Percentiles rank a stretch among this genome's conserved stretches.
phyloP scores from a whole-genome alignment of 192 early-diverging fungal genomes.

The Podila epigama region DNA sequence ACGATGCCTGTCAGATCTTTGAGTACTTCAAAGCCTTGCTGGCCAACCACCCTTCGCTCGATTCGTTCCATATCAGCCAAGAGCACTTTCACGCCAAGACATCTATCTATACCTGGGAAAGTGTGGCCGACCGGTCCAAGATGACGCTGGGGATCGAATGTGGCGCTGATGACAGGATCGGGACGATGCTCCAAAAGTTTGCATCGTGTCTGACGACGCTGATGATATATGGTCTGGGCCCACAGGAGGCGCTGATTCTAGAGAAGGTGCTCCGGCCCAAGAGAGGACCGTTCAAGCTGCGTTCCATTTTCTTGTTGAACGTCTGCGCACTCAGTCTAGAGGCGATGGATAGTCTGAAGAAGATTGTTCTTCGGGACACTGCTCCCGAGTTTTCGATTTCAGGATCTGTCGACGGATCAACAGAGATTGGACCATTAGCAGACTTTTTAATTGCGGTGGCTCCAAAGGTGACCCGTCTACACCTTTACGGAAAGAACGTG shows the following conservation, averaged over 20 bases:
- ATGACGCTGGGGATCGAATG: conserved; percentile 33
- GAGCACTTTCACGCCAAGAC: conserved; percentile 17
- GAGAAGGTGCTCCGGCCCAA: conserved; percentile 28
- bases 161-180: conserved; percentile 32
- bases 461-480: conserved; percentile 17
- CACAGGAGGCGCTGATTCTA: conserved; percentile 21
- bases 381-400: conserved; percentile 12
- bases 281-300: conserved; percentile 29
- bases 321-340: conserved; percentile 5
- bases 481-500: conserved; percentile 20
- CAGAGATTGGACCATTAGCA: conserved; percentile 1
- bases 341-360: conserved; percentile 20
- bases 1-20: conserved; percentile 36
- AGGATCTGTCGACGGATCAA: conserved; percentile 11
- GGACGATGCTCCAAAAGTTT: conserved; percentile 33
- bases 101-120: conserved; percentile 27
- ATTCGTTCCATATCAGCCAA: conserved; percentile 11
- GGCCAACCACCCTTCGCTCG: conserved; percentile 26
- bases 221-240: conserved; percentile 18
- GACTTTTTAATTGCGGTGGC: conserved; percentile 28
- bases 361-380: conserved; percentile 10
- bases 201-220: conserved; percentile 19
- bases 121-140: conserved; percentile 29
- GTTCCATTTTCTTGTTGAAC: conserved; percentile 11
- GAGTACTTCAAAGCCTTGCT: conserved; percentile 35